A percentile compares a stretch with the other conserved stretches of the same genome.
Evolutionary conservation across 106 monocot species (phyloP).

Genomic region (Cymbidium sinense): DNA sequence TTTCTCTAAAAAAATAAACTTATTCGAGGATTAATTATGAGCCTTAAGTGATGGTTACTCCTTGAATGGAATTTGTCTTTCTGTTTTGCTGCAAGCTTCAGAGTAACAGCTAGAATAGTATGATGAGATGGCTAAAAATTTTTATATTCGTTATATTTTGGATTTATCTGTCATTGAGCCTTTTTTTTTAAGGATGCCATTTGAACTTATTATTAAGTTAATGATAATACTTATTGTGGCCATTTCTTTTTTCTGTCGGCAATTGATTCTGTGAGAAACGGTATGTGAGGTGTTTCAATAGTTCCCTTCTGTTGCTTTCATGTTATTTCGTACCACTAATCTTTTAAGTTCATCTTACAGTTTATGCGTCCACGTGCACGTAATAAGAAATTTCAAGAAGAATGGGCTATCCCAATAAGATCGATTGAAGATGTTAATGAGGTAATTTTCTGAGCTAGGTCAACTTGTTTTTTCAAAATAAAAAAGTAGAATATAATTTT

Average conservation of each 20-base stretch:
- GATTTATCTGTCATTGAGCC: not conserved
- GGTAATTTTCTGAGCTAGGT: conserved; percentile 23
- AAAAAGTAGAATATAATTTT: not conserved
- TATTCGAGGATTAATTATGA: not conserved
- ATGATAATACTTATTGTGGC: not conserved
- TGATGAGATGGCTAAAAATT: not conserved
- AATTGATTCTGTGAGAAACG: not conserved
- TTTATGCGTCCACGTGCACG: conserved; percentile 77
- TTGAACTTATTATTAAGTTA: not conserved
- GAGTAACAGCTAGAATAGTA: not conserved
- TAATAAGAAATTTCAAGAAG: conserved; percentile 85
- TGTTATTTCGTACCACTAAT: not conserved
- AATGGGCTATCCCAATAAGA: conserved; percentile 77
- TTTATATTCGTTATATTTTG: not conserved
- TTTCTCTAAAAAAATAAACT: too few species aligned
- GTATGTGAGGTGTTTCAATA: not conserved
- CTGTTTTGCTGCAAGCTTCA: not conserved
- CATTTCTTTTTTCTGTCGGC: not conserved
- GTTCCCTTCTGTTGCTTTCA: not conserved
- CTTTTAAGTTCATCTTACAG: conserved; percentile 21
- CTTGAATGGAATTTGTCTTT: not conserved
- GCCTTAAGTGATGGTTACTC: not conserved
- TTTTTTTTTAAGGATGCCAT: not conserved
- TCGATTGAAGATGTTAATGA: conserved; percentile 64
- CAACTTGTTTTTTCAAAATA: not conserved